Conservation (phyloP, 345 rosid genomes). For the Excoecaria cochinchinensis region DNA sequence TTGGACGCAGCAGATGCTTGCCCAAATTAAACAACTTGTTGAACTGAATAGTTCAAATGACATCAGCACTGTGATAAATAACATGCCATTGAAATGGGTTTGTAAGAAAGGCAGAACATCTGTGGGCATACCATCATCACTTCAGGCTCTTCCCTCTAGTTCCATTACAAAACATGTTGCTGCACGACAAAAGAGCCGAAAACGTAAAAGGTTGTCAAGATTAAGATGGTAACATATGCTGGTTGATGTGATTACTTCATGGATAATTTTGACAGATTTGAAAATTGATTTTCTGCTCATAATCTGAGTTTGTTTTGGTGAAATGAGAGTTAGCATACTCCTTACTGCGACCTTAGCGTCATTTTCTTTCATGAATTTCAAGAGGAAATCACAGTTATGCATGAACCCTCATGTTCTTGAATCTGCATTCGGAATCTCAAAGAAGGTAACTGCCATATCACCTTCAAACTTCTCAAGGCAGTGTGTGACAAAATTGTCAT, state of each 20-base stretch:
- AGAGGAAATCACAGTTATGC: background rate
- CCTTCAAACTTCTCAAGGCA: background rate
- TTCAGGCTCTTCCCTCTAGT: constrained; percentile 36
- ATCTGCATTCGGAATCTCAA: background rate
- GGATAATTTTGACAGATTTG: background rate
- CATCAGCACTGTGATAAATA: constrained; percentile 58
- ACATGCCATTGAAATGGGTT: constrained; percentile 72
- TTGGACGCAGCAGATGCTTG: constrained; percentile 72
- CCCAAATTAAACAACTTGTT: constrained; percentile 73
- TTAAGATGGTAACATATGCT: constrained; percentile 32
- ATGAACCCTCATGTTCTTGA: background rate
- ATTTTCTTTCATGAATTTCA: background rate
- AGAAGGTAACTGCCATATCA: background rate
- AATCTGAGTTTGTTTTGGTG: background rate
- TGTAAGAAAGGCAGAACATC: constrained; percentile 76
- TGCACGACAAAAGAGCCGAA: constrained; percentile 36
- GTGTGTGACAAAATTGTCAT: background rate
- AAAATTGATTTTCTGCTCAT: background rate
- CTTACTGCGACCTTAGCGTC: background rate
- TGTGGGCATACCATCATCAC: constrained; percentile 66
- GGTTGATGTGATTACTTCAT: background rate
- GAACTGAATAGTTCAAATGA: constrained; percentile 53
- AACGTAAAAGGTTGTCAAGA: constrained; percentile 51
- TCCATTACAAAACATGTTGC: constrained; percentile 25
- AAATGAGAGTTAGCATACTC: background rate